Evolutionary conservation across 371 early-diverging fungal species (phyloP), one percentile per base, ranked within the genome.

Genomic region (Lichtheimia ornata): DNA sequence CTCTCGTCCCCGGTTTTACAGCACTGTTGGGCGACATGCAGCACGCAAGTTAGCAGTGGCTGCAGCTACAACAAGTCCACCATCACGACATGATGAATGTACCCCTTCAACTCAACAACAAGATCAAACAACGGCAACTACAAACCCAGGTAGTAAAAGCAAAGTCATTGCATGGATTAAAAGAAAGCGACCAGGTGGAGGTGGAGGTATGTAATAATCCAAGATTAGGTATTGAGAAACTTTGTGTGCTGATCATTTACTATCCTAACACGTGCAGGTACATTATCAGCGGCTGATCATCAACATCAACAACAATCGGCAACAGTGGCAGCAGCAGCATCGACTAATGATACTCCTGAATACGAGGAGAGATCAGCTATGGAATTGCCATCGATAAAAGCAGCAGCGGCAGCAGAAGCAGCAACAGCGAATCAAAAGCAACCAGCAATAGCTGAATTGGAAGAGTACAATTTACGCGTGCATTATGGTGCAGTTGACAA

Each of bases 131-230:
- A 11, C 0, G 6, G 11, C 35, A 4, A 9, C 11, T 35, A 35
- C 11, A 35, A 35, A 11, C 35, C 17, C 42, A 15, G 20, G 43
- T 15, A 14, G 43, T 15, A 45, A 22, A 30, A 20, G 51, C 35
- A 64, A 64, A 43, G 50, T 64, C 41, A 59, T 64, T 42, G 55
- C 55, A 24, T 64, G 65, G 65, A 59, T 64, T 20, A 64, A 56
- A 28, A 41, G 58, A 13, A 64, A 58, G 49, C 58, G 59, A 11
- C 54, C 53, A 58, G 59, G 59, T 58, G 35, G 35, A 35, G 11
- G 22, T 22, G 22, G 35, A 35, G 35, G 35, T 35, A 35, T 35
- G 11, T 35, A 9, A 35, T 0, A 4, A 7, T 1, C 4, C 28
- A 35, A 35, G 6, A 35, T 9, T 35, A 11, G 2, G 4, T 35